Percentiles rank a stretch among this genome's conserved stretches.
Conservation (phyloP, 192 early-diverging fungal species). For the Podila epicladia region DNA sequence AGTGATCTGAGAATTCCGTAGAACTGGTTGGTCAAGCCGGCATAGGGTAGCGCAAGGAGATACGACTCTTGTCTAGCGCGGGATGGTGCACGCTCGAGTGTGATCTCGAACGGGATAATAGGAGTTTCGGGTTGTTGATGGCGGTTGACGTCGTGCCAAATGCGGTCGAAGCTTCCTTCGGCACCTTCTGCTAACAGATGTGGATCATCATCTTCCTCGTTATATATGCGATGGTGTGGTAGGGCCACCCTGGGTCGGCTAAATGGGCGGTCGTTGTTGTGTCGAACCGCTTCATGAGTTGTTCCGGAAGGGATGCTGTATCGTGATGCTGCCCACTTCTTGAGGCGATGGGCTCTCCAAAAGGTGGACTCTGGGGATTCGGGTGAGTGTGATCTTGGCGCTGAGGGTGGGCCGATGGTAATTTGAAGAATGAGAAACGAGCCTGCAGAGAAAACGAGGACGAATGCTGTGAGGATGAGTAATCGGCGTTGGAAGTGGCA, state of each 20-base stretch:
- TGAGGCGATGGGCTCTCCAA: not conserved
- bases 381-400: not conserved
- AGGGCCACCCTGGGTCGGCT: conserved; percentile 3
- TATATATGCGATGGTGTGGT: not conserved
- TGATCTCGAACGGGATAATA: not conserved
- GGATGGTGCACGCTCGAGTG: conserved; percentile 1
- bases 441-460: conserved; percentile 20
- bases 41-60: conserved; percentile 27
- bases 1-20: conserved; percentile 31
- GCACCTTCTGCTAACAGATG: no score
- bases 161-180: not conserved
- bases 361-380: not conserved
- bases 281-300: not conserved
- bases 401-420: conserved; percentile 1
- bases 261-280: not conserved
- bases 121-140: conserved; percentile 1
- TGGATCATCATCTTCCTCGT: not conserved
- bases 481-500: conserved; percentile 5
- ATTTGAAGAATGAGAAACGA: conserved; percentile 16
- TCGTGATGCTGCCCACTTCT: not conserved
- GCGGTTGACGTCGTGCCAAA: not conserved
- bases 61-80: not conserved
- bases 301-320: not conserved
- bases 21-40: conserved; percentile 40
- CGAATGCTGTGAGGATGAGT: conserved; percentile 3